Evolutionary conservation across 2,329 filamentous ascomycete genomes (phyloP).

Genomic region (Xylaria sp.): DNA sequence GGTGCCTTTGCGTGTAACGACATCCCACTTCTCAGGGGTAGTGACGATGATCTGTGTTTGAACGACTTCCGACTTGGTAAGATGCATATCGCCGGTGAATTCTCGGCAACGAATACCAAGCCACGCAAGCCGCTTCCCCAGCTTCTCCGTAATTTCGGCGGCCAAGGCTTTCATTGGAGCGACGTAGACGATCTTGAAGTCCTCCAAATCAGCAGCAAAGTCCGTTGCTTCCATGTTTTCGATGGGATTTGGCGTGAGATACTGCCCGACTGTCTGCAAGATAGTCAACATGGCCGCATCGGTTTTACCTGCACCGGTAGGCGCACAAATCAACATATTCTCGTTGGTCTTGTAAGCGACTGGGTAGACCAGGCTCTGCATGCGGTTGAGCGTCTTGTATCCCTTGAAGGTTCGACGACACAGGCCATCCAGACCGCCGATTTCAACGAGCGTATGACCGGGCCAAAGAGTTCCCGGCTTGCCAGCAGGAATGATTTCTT

Average conservation of each 20-base stretch:
- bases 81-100: conserved; percentile 96
- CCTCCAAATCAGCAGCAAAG: conserved; percentile 75
- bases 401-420: conserved; percentile 90
- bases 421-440: conserved; percentile 79
- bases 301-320: conserved; percentile 97
- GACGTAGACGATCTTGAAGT: conserved; percentile 98
- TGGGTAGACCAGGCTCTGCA: conserved; percentile 95
- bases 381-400: conserved; percentile 89
- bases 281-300: conserved; percentile 97
- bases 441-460: conserved; percentile 70
- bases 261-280: conserved; percentile 82
- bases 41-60: conserved; percentile 98
- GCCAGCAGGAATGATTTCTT: conserved; percentile 79
- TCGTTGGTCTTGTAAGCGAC: conserved; percentile 94
- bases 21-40: conserved; percentile 98
- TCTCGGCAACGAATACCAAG: conserved; percentile 87
- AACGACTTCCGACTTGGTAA: conserved; percentile 93
- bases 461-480: conserved; percentile 68
- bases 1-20: conserved; percentile 93
- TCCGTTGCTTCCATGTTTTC: conserved; percentile 68
- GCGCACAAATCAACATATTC: conserved; percentile 98
- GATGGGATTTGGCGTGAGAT: conserved; percentile 72
- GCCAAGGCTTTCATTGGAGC: conserved; percentile 98
- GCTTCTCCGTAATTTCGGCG: conserved; percentile 91
- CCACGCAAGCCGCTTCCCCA: conserved; percentile 89